A percentile compares a stretch with the other conserved stretches of the same genome.
Evolutionary conservation across 108 stramenopile genomes (phyloP).

Genomic region (Fistulifera solaris): DNA sequence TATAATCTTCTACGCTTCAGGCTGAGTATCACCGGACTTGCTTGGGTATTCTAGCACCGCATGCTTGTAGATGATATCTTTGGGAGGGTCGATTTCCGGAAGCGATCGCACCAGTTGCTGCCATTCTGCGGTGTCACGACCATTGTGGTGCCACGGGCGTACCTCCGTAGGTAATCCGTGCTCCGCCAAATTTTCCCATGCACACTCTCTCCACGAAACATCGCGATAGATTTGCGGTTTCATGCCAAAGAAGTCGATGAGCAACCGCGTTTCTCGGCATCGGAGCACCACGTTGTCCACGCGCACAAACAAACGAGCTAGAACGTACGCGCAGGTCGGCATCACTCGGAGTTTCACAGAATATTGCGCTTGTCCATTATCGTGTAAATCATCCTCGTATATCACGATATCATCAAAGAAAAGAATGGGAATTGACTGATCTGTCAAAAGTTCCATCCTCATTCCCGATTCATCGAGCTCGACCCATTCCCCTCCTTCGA

Average conservation of each 20-base stretch:
- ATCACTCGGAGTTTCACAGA: conserved; percentile 66
- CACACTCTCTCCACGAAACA: conserved; percentile 61
- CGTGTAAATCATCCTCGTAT: conserved; percentile 76
- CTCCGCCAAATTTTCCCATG: conserved; percentile 42
- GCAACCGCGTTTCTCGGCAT: conserved; percentile 49
- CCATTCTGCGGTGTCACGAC: conserved; percentile 11
- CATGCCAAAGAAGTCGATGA: conserved; percentile 22
- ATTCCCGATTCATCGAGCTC: conserved; percentile 35
- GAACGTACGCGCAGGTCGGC: conserved; percentile 52
- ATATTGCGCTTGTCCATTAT: conserved; percentile 60
- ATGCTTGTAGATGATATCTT: conserved; percentile 23
- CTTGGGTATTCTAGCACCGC: conserved; percentile 2
- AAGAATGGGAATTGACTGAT: conserved; percentile 56
- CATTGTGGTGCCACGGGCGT: conserved; percentile 34
- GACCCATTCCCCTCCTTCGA: conserved; percentile 31
- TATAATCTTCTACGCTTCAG: too few relatives aligned
- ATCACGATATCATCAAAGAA: conserved; percentile 56
- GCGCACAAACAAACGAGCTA: conserved; percentile 44
- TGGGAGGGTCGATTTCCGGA: conserved; percentile 29
- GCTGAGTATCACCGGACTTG: not conserved
- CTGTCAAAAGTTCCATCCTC: conserved; percentile 40
- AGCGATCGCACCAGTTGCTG: conserved; percentile 21
- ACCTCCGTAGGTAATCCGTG: conserved; percentile 41
- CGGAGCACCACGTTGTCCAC: conserved; percentile 60
- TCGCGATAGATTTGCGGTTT: conserved; percentile 42